A percentile compares a stretch with the other conserved stretches of the same genome.
Conservation (phyloP, 176 grass and related monocot genomes). For the Oryza coarctata region DNA sequence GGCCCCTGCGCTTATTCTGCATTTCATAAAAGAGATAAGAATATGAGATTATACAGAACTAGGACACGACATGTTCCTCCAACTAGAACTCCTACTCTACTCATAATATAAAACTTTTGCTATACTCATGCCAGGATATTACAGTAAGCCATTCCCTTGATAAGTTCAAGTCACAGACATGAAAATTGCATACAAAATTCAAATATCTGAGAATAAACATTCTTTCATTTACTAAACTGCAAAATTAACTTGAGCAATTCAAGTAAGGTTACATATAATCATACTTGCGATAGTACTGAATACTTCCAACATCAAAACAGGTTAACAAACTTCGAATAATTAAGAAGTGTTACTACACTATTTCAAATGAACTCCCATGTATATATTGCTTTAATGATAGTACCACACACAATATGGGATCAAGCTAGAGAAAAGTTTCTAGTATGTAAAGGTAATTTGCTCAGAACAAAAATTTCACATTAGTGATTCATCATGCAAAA, state of each 20-base stretch:
- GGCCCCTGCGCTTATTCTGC: constrained; percentile 43
- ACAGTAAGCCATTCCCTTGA: background rate
- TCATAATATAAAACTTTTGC: background rate
- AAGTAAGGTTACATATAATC: background rate
- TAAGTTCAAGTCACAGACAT: background rate
- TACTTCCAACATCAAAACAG: background rate
- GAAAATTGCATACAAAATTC: background rate
- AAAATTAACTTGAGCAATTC: background rate
- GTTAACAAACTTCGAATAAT: background rate
- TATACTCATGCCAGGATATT: background rate
- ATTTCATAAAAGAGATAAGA: constrained; percentile 21
- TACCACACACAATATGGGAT: background rate
- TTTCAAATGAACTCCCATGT: background rate
- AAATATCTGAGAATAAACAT: background rate
- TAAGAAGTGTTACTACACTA: background rate
- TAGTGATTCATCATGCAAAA: background rate
- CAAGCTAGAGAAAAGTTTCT: background rate
- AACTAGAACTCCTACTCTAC: background rate
- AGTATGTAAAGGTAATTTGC: background rate
- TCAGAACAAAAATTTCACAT: constrained; percentile 5
- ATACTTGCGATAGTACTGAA: background rate
- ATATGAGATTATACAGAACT: background rate
- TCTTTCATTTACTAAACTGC: background rate
- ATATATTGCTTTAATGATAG: background rate
- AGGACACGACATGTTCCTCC: constrained; percentile 10